These are phyloP conservation scores for Epicoccum sorghinum DNA, from an alignment of 2,329 filamentous ascomycete species.

Conservation along the genomic window DNA sequence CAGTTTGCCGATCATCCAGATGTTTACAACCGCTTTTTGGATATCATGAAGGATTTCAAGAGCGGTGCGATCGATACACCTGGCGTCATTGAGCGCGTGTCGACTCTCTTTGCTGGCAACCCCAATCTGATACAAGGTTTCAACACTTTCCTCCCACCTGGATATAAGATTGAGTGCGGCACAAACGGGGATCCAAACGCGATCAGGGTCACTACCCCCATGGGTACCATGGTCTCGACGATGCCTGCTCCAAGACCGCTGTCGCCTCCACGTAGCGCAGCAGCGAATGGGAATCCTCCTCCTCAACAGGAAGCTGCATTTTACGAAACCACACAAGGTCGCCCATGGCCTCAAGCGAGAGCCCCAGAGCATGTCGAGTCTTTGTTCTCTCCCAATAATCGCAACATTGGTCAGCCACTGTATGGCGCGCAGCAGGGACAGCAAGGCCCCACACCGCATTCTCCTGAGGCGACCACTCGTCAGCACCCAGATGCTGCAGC, in stretches of 20 bases:
- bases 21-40: conserved; percentile 94
- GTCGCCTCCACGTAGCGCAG: conserved; percentile 54
- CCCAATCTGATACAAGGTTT: conserved; percentile 96
- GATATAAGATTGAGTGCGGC: conserved; percentile 96
- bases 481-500: conserved; percentile 44
- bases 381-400: conserved; percentile 53
- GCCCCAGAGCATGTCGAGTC: conserved; percentile 44
- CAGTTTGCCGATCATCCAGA: conserved; percentile 96
- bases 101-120: conserved; percentile 92
- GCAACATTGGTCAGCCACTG: conserved; percentile 49
- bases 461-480: conserved; percentile 44
- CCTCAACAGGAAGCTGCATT: conserved; percentile 49
- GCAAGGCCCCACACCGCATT: conserved; percentile 42
- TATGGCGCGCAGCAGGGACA: conserved; percentile 45
- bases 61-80: conserved; percentile 98
- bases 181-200: conserved; percentile 93
- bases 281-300: conserved; percentile 61
- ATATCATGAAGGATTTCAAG: conserved; percentile 99
- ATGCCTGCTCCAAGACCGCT: conserved; percentile 66
- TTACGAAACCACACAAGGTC: conserved; percentile 43
- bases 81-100: conserved; percentile 95
- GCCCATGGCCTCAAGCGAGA: conserved; percentile 49
- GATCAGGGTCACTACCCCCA: conserved; percentile 94
- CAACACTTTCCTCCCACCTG: conserved; percentile 94
- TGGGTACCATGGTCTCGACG: conserved; percentile 93